Percentiles rank a stretch among this genome's conserved stretches.
Conservation (phyloP, 768 basidiomycete genomes). For the Boletus coccyginus region DNA sequence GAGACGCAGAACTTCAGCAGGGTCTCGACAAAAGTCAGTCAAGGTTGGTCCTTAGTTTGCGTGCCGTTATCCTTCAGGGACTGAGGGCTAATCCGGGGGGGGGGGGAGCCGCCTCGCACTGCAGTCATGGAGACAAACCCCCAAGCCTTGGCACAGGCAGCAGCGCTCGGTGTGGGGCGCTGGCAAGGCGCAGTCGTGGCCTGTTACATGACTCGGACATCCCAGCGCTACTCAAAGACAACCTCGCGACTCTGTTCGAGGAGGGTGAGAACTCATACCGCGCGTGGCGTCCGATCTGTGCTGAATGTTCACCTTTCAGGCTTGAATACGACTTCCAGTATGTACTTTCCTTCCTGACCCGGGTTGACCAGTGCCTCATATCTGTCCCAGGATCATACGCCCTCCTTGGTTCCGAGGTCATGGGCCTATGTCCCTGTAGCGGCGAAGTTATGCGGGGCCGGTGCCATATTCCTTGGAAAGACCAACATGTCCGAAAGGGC, state of each 20-base stretch:
- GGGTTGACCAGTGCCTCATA: neutral
- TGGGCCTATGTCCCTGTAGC: constrained; percentile 33
- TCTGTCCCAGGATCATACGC: constrained; percentile 31
- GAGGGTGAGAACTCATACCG: constrained; percentile 22
- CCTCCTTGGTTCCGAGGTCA: constrained; percentile 35
- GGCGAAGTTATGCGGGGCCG: constrained; percentile 30
- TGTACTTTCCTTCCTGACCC: neutral
- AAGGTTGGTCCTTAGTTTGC: constrained; percentile 38
- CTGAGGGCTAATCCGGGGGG: constrained; percentile 62
- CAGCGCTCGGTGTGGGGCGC: constrained; percentile 48
- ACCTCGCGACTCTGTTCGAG: constrained; percentile 33
- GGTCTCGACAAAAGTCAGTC: constrained; percentile 49
- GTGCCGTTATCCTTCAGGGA: constrained; percentile 56
- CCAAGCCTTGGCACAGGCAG: constrained; percentile 50
- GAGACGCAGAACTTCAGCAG: constrained; percentile 52
- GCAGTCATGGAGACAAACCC: constrained; percentile 64
- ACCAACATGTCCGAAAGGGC: constrained; percentile 46
- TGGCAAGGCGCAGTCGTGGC: constrained; percentile 39
- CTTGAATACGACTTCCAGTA: constrained; percentile 40
- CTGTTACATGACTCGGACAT: constrained; percentile 48
- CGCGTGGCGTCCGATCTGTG: neutral
- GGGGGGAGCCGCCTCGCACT: constrained; percentile 52
- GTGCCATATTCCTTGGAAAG: constrained; percentile 42
- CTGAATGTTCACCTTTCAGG: constrained; percentile 19
- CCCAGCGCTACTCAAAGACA: constrained; percentile 55